Percentiles rank a stretch among this genome's conserved stretches.
These are phyloP conservation scores for Zymoseptoria crescenta DNA, from an alignment of 2,329 filamentous ascomycete genomes.

Conservation along the genomic window DNA sequence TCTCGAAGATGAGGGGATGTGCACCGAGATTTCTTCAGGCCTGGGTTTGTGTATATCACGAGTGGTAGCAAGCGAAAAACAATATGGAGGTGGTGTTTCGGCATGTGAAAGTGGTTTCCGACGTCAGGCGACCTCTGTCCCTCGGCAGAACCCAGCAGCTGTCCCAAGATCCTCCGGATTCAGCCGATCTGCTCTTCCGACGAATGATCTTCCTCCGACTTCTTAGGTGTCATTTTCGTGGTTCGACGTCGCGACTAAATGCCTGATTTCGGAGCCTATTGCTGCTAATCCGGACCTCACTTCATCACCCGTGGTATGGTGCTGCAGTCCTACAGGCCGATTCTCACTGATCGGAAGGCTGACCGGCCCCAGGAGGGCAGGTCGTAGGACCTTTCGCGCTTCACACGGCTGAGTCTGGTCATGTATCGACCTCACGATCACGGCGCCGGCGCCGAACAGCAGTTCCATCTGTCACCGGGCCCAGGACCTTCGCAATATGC, in stretches of 20 bases:
- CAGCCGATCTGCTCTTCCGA: not conserved
- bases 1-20: no score
- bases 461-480: conserved; percentile 16
- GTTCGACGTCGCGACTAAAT: not conserved
- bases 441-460: conserved; percentile 18
- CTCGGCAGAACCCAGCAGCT: not conserved
- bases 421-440: conserved; percentile 22
- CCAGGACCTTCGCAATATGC: conserved; percentile 16
- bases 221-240: not conserved
- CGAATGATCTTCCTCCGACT: not conserved
- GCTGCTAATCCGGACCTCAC: not conserved
- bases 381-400: not conserved
- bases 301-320: not conserved
- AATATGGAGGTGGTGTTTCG: no score
- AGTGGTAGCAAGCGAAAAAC: not conserved
- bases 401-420: not conserved
- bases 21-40: not conserved
- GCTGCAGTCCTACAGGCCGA: not conserved
- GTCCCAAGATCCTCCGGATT: not conserved
- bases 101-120: not conserved
- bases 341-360: not conserved
- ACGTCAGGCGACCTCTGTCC: not conserved
- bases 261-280: not conserved
- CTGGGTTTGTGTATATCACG: not conserved
- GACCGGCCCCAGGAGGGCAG: not conserved